A percentile compares a stretch with the other conserved stretches of the same genome.
These are phyloP conservation scores for Eucalyptus grandis DNA, from an alignment of 345 rosid species.

Conservation along the genomic window DNA sequence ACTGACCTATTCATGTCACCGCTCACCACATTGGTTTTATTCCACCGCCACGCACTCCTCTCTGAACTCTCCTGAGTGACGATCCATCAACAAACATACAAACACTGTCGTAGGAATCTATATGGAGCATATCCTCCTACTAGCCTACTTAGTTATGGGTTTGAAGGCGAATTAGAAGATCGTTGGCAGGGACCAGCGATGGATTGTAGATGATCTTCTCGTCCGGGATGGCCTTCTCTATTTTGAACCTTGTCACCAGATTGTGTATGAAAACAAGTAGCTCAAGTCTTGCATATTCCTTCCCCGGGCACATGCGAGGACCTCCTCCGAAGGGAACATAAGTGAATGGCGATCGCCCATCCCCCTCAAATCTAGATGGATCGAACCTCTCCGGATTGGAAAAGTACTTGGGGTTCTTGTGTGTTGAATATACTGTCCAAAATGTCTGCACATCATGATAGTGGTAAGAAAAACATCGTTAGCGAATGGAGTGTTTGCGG, in stretches of 20 bases:
- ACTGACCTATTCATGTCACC: background rate
- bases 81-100: background rate
- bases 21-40: background rate
- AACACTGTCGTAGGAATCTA: background rate
- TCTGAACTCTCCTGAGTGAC: background rate
- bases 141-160: background rate
- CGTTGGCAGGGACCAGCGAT: background rate
- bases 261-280: background rate
- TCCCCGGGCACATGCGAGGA: background rate
- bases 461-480: background rate
- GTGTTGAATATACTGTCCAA: background rate
- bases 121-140: background rate
- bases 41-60: background rate
- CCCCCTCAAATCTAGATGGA: background rate
- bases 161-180: background rate
- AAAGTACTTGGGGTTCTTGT: background rate
- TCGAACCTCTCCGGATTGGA: background rate
- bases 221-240: background rate
- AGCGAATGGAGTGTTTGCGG: background rate
- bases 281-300: background rate
- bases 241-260: background rate
- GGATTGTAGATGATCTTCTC: background rate
- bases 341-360: background rate
- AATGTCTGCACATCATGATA: background rate
- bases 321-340: background rate